These are phyloP conservation scores for Cichorium intybus DNA, from an alignment of 140 eudicot species.

Conservation along the genomic window DNA sequence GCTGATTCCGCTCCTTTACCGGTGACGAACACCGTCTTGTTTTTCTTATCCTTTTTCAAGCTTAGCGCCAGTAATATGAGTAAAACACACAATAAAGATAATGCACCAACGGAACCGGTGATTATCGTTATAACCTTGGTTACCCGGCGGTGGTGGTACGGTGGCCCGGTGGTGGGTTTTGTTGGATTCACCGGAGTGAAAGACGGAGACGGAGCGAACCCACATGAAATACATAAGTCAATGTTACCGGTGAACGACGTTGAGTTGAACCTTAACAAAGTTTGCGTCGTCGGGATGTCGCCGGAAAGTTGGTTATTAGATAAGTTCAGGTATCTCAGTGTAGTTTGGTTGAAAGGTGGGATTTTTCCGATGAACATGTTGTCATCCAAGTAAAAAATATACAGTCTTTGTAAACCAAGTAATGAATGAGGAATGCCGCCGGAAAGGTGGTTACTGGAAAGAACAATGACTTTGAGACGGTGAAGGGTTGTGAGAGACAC, in stretches of 20 bases:
- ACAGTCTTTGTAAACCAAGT: conserved; percentile 16
- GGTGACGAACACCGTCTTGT: conserved; percentile 4
- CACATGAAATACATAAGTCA: conserved; percentile 28
- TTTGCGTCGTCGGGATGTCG: conserved; percentile 30
- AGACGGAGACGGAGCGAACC: conserved; percentile 30
- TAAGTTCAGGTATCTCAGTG: conserved; percentile 29
- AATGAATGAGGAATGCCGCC: conserved; percentile 26
- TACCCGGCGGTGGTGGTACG: conserved; percentile 11
- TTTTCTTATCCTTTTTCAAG: conserved; percentile 20
- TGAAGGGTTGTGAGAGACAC: conserved; percentile 30
- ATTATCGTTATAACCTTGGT: conserved; percentile 36
- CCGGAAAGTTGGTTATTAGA: conserved; percentile 38
- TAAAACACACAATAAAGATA: conserved; percentile 30
- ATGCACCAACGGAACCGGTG: conserved; percentile 40
- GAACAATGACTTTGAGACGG: conserved; percentile 38
- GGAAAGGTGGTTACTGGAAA: conserved; percentile 35
- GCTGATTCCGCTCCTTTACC: conserved; percentile 11
- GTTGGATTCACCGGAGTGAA: background rate
- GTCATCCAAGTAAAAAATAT: conserved; percentile 14
- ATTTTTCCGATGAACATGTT: conserved; percentile 37
- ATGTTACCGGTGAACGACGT: conserved; percentile 31
- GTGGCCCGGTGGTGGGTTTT: conserved; percentile 2
- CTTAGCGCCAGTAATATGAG: conserved; percentile 22
- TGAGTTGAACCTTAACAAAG: conserved; percentile 19
- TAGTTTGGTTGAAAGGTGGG: conserved; percentile 35